These are phyloP conservation scores for Conidiobolus incongruus DNA, from an alignment of 371 early-diverging fungal genomes.

Conservation along the genomic window DNA sequence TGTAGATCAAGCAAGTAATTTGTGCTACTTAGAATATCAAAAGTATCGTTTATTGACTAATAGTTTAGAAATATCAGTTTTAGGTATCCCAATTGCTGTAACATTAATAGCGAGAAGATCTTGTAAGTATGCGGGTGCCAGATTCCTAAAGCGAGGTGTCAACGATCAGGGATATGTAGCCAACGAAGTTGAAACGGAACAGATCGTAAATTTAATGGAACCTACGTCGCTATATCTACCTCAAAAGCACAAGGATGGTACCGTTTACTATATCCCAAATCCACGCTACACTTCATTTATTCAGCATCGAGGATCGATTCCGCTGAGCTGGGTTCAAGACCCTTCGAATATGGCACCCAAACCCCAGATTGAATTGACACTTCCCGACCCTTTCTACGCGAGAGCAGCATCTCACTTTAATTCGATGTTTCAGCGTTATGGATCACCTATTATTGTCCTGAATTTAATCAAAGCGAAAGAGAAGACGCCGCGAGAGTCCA, in stretches of 20 bases:
- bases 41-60: background rate
- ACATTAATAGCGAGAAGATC: constrained; percentile 91
- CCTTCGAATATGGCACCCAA: constrained; percentile 78
- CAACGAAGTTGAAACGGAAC: constrained; percentile 99
- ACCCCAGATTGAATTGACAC: constrained; percentile 67
- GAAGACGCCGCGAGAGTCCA: constrained; percentile 65
- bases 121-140: constrained; percentile 85
- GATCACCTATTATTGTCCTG: constrained; percentile 66
- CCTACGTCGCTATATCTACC: constrained; percentile 56
- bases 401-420: constrained; percentile 84
- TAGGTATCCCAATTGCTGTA: constrained; percentile 65
- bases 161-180: constrained; percentile 86
- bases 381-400: constrained; percentile 72
- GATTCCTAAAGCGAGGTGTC: constrained; percentile 90
- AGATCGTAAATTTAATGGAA: constrained; percentile 79
- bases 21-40: background rate
- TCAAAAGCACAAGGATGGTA: constrained; percentile 11
- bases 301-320: constrained; percentile 92
- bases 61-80: constrained; percentile 10
- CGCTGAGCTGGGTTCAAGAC: constrained; percentile 89
- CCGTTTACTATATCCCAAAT: constrained; percentile 13
- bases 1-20: constrained; percentile 82
- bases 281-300: constrained; percentile 78
- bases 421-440: constrained; percentile 70
- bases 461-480: constrained; percentile 90